Base-by-base conservation (phyloP, 2,329 filamentous ascomycete species). In the Aureobasidium melanogenum region DNA sequence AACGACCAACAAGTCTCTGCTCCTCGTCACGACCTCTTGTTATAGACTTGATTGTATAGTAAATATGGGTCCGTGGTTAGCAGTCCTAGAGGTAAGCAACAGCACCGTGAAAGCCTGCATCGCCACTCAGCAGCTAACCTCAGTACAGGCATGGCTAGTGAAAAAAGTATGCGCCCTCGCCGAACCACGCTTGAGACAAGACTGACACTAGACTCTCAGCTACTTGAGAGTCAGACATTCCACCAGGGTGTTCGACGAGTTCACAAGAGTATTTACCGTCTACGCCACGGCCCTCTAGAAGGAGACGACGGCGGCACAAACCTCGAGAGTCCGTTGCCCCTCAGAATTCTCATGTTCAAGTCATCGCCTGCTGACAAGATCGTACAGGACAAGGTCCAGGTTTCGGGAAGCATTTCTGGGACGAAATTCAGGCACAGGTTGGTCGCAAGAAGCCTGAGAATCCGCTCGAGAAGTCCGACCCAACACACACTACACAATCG, bases 191-290 rank as follows among this genome's bases (percentile, higher is more conserved):
- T n/a, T 17, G 19, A 8, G 5, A 24, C 19, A 5, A 19, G 8
- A 56, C 56, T 38, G 44, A 62, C 38, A 15, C 70, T 51, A 30
- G 70, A 71, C 66, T 65, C 14, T 43, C 68, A 82, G 75, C 77
- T 85, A 60, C 75, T 84, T 44, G 72, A 73, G 58, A 83, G 79
- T 59, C 80, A 80, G 2, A 69, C 75, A 38, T 85, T 84, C 73
- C 82, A 84, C 66, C 75, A 77, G 59, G 74, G 68, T 28, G 79
- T 84, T 19, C 76, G 79, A 26, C 76, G 75, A 61, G 74, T 80
- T 14, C 81, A 83, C 52, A 74, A 73, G 63, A 71, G 71, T 61
- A 74, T 80, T 62, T 74, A 78, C 64, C 69, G 73, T 34, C 66
- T 80, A 15, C 70, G 71, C 19, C 71, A 79, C 63, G 79, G 78